Conservation (phyloP, 371 early-diverging fungal genomes). For the Syncephalastrum sp. region DNA sequence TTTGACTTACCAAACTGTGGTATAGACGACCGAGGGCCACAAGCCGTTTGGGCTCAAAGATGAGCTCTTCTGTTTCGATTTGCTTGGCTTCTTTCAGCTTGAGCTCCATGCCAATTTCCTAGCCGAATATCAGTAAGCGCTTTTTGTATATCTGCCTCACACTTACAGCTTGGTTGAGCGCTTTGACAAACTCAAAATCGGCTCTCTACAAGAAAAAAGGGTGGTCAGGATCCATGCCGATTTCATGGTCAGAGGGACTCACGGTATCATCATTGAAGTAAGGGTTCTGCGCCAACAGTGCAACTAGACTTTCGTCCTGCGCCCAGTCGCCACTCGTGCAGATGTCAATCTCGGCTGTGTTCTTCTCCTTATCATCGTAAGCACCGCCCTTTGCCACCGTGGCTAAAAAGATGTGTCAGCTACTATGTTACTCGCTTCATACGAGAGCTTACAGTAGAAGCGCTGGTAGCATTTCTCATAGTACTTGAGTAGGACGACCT, state of each 20-base stretch:
- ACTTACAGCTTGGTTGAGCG: constrained; percentile 45
- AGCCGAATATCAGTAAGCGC: not conserved
- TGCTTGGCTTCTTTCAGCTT: constrained; percentile 79
- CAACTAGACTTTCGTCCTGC: constrained; percentile 69
- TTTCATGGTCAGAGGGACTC: not conserved
- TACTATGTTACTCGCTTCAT: not conserved
- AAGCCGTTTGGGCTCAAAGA: constrained; percentile 80
- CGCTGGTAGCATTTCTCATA: constrained; percentile 75
- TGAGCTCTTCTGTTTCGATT: constrained; percentile 75
- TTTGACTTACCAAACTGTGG: constrained; percentile 69
- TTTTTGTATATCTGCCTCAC: not conserved
- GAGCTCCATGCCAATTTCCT: constrained; percentile 80
- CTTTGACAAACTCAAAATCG: constrained; percentile 33
- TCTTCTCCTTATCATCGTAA: constrained; percentile 35
- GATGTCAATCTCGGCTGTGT: constrained; percentile 35
- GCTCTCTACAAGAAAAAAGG: constrained; percentile 22
- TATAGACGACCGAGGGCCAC: constrained; percentile 75
- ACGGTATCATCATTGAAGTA: constrained; percentile 52
- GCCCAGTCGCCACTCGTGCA: constrained; percentile 80
- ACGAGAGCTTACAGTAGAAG: constrained; percentile 59
- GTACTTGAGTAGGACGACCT: constrained; percentile 69
- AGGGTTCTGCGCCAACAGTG: constrained; percentile 64
- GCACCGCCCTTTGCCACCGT: constrained; percentile 56
- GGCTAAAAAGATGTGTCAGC: constrained; percentile 20
- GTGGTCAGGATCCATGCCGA: not conserved